Conservation (phyloP, 257 asterid species). For the Solanum medicagineum region DNA sequence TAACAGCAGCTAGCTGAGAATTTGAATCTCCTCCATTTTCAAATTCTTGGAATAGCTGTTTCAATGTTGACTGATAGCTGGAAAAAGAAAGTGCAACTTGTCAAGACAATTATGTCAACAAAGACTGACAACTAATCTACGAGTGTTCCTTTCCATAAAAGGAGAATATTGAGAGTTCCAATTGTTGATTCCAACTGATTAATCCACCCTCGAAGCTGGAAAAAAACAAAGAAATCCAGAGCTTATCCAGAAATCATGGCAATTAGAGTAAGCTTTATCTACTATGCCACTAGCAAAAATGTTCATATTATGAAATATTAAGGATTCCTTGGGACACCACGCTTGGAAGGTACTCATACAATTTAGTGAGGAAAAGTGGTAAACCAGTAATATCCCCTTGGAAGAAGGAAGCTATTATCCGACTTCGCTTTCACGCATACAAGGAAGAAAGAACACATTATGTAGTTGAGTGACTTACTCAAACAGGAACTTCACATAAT, state of each 20-base stretch:
- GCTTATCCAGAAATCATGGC: neutral
- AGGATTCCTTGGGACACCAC: neutral
- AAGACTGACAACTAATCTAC: neutral
- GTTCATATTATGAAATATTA: neutral
- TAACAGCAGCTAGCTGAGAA: conserved; percentile 90
- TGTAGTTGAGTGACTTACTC: conserved; percentile 49
- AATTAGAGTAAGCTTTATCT: neutral
- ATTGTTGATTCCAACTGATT: neutral
- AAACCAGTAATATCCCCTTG: neutral
- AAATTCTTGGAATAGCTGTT: conserved; percentile 90
- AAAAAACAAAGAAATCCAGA: neutral
- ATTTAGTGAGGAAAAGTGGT: neutral
- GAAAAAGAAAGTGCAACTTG: neutral
- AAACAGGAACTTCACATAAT: conserved; percentile 92
- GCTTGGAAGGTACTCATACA: neutral
- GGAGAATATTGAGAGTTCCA: neutral
- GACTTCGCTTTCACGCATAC: neutral
- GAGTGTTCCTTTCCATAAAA: neutral
- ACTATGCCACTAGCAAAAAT: neutral
- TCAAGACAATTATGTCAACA: neutral
- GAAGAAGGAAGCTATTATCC: neutral
- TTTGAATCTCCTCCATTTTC: conserved; percentile 47
- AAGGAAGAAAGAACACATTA: neutral
- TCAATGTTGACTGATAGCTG: conserved; percentile 92
- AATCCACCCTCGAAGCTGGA: neutral